Conservation (phyloP, 805 yeast genomes). For the Blastobotrys terrestris region DNA sequence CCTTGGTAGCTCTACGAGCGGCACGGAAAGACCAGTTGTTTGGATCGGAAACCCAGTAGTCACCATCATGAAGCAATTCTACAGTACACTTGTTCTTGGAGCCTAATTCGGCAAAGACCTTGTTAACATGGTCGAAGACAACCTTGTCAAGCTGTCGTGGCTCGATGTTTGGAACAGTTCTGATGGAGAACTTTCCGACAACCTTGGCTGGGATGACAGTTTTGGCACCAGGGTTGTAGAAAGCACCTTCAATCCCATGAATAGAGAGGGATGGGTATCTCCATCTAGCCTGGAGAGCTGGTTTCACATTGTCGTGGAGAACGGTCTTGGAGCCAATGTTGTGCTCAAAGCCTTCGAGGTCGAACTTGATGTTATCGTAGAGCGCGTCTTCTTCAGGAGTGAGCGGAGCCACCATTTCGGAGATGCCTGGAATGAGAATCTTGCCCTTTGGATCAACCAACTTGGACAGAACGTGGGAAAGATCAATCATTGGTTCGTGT, state of each 20-base stretch:
- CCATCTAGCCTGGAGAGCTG: slow-evolving; percentile 97
- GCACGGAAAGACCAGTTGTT: slow-evolving; percentile 89
- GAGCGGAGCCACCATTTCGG: slow-evolving; percentile 92
- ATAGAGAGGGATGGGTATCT: slow-evolving; percentile 93
- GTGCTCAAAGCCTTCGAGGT: slow-evolving; percentile 73
- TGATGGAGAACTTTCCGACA: slow-evolving; percentile 87
- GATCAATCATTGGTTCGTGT: slow-evolving; percentile 96
- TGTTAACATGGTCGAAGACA: slow-evolving; percentile 65
- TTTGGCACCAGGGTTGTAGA: slow-evolving; percentile 91
- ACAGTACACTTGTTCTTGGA: slow-evolving; percentile 72
- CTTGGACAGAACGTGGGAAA: slow-evolving; percentile 66
- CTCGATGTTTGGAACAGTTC: slow-evolving; percentile 95
- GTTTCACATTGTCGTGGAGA: slow-evolving; percentile 68
- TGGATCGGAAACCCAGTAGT: slow-evolving; percentile 94
- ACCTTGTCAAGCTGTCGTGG: slow-evolving; percentile 69
- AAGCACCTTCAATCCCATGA: slow-evolving; percentile 98
- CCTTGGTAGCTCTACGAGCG: slow-evolving; percentile 88
- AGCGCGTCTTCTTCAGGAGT: slow-evolving; percentile 71
- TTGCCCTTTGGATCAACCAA: slow-evolving; percentile 79
- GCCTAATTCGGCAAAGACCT: slow-evolving; percentile 55
- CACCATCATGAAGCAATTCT: slow-evolving; percentile 88
- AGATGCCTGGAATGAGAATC: slow-evolving; percentile 80
- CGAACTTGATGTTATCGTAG: slow-evolving; percentile 82
- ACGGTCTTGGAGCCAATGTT: slow-evolving; percentile 88
- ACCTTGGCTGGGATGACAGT: slow-evolving; percentile 97